phyloP scores from a whole-genome alignment of 2,329 filamentous ascomycete species.

The Arachnopeziza araneosa region DNA sequence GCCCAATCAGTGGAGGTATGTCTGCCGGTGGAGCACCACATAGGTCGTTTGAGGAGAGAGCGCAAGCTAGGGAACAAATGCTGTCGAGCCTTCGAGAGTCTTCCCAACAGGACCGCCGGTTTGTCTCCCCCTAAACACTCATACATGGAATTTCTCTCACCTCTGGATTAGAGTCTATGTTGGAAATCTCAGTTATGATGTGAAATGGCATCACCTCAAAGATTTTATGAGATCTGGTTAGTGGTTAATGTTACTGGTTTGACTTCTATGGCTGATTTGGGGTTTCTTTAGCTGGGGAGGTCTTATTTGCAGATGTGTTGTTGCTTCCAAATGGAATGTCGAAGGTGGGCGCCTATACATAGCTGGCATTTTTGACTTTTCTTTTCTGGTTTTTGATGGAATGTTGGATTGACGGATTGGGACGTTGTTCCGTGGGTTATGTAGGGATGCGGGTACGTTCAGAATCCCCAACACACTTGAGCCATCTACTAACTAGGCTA shows the following conservation, averaged over 20 bases:
- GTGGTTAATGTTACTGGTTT: conserved; percentile 32
- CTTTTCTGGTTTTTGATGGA: conserved; percentile 66
- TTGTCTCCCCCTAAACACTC: conserved; percentile 1
- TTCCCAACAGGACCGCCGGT: conserved; percentile 93
- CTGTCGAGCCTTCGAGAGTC: conserved; percentile 91
- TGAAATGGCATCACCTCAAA: conserved; percentile 99
- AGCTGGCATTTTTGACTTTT: conserved; percentile 69
- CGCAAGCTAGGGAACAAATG: conserved; percentile 85
- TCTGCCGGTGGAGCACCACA: conserved; percentile 49
- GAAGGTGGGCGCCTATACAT: conserved; percentile 97
- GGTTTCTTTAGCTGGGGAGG: conserved; percentile 75
- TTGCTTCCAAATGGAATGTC: conserved; percentile 99
- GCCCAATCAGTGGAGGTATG: conserved; percentile 54
- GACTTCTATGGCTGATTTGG: conserved; percentile 35
- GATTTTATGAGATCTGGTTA: conserved; percentile 99
- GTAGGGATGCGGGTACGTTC: conserved; percentile 99
- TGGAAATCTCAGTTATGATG: conserved; percentile 97
- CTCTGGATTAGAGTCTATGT: conserved; percentile 68
- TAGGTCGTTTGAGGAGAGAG: conserved; percentile 79
- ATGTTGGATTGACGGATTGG: conserved; percentile 99
- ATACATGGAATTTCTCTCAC: neutral
- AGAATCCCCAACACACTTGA: neutral
- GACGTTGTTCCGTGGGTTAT: conserved; percentile 80
- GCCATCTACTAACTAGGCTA: conserved; percentile 33
- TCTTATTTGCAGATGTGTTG: conserved; percentile 98